Conservation (phyloP, 73 alveolate genomes). For the Breviolum minutum region DNA sequence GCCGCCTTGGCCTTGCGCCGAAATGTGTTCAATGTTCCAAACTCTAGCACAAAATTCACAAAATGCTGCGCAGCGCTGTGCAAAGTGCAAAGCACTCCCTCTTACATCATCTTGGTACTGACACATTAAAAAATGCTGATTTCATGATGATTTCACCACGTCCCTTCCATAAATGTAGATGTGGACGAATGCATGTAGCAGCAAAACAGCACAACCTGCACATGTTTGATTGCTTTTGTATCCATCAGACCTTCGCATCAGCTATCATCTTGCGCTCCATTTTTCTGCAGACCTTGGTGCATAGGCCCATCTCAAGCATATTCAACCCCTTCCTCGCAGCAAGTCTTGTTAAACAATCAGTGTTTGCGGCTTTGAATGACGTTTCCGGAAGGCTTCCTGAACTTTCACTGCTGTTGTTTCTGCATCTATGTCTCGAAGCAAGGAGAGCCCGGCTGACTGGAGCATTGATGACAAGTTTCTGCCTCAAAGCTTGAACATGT, state of each 20-base stretch:
- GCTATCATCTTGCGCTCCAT: conserved; percentile 65
- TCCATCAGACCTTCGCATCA: conserved; percentile 25
- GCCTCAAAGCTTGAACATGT: neutral
- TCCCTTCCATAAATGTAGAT: no score
- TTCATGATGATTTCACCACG: no score
- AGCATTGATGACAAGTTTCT: conserved; percentile 76
- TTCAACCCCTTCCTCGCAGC: neutral
- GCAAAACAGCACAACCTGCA: neutral
- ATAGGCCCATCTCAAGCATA: neutral
- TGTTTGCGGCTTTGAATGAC: neutral
- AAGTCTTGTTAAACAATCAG: neutral
- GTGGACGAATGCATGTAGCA: no score
- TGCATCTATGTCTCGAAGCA: neutral
- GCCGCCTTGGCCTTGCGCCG: no score
- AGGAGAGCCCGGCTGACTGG: conserved; percentile 30
- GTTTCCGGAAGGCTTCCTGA: neutral
- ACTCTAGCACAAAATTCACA: no score
- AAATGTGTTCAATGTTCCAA: no score
- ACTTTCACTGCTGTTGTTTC: neutral
- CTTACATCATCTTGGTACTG: no score
- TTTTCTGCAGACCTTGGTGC: conserved; percentile 39
- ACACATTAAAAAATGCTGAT: no score
- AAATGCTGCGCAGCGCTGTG: no score
- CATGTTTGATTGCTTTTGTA: neutral
- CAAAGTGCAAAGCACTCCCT: no score